Conservation (phyloP, 345 rosid species). For the Corchorus olitorius region DNA sequence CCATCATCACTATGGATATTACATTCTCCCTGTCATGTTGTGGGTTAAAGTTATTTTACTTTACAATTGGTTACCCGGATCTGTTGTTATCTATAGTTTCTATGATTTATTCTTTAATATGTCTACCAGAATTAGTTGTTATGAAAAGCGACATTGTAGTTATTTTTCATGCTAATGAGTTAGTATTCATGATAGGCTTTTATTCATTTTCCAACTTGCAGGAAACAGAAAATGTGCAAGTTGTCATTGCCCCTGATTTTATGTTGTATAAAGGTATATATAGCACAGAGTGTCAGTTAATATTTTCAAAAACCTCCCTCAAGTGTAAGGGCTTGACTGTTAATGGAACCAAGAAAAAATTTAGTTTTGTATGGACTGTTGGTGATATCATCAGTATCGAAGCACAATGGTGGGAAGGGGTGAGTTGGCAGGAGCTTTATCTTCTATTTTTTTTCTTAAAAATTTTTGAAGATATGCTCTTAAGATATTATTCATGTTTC, state of each 20-base stretch:
- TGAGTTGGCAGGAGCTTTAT: slow-evolving; percentile 31
- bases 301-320: slow-evolving; percentile 48
- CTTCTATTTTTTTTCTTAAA: slow-evolving; percentile 8
- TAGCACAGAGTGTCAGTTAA: slow-evolving; percentile 47
- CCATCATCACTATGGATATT: background rate
- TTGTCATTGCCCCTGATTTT: slow-evolving; percentile 56
- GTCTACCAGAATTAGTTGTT: background rate
- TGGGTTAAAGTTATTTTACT: background rate
- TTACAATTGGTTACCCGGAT: background rate
- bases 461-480: background rate
- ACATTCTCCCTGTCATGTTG: slow-evolving; percentile 3
- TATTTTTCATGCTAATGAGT: slow-evolving; percentile 6
- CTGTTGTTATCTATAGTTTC: background rate
- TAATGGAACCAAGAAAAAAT: slow-evolving; percentile 38
- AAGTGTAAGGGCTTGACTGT: slow-evolving; percentile 45
- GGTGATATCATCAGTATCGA: slow-evolving; percentile 51
- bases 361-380: slow-evolving; percentile 48
- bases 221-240: slow-evolving; percentile 40
- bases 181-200: background rate
- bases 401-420: slow-evolving; percentile 54
- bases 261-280: slow-evolving; percentile 42
- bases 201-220: slow-evolving; percentile 34
- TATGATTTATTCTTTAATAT: background rate
- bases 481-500: slow-evolving; percentile 21
- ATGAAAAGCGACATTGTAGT: background rate